These are phyloP conservation scores for Globisporangium echinulatum DNA, from an alignment of 352 stramenopile genomes.

Conservation along the genomic window DNA sequence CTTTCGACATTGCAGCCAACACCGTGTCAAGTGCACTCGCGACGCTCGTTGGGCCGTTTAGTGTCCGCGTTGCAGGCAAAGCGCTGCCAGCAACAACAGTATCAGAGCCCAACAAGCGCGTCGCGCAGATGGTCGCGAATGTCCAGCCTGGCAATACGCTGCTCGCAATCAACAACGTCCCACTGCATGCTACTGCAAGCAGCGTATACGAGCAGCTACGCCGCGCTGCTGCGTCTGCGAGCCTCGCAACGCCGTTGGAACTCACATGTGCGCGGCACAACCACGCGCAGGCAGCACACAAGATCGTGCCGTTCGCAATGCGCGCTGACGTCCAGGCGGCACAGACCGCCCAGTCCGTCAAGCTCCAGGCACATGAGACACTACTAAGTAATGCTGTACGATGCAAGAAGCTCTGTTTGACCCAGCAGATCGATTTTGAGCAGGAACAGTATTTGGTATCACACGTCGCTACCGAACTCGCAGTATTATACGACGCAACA, in stretches of 20 bases:
- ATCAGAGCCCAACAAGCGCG: conserved; percentile 15
- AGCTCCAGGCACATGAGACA: conserved; percentile 33
- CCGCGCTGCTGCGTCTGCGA: conserved; percentile 20
- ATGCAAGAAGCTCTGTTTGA: conserved; percentile 49
- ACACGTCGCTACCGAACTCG: conserved; percentile 36
- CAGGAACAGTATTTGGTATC: conserved; percentile 42
- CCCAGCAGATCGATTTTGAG: conserved; percentile 57
- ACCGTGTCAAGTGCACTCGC: neutral
- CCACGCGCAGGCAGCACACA: conserved; percentile 31
- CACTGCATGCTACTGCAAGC: conserved; percentile 3
- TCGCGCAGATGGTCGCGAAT: conserved; percentile 26
- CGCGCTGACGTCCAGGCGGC: conserved; percentile 47
- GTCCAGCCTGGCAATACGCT: conserved; percentile 42
- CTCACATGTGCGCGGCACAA: conserved; percentile 56
- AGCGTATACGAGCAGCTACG: conserved; percentile 16
- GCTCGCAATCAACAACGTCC: conserved; percentile 40
- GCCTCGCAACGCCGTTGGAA: conserved; percentile 37
- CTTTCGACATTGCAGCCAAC: neutral
- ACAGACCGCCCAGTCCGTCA: conserved; percentile 32
- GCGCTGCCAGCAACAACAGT: conserved; percentile 7
- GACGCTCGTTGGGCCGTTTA: conserved; percentile 24
- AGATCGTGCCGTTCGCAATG: conserved; percentile 53
- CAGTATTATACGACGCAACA: conserved; percentile 32
- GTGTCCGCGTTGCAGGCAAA: conserved; percentile 24
- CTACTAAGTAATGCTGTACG: conserved; percentile 21